These are phyloP conservation scores for Boletus barrowsii DNA, from an alignment of 768 basidiomycete genomes.

Conservation along the genomic window DNA sequence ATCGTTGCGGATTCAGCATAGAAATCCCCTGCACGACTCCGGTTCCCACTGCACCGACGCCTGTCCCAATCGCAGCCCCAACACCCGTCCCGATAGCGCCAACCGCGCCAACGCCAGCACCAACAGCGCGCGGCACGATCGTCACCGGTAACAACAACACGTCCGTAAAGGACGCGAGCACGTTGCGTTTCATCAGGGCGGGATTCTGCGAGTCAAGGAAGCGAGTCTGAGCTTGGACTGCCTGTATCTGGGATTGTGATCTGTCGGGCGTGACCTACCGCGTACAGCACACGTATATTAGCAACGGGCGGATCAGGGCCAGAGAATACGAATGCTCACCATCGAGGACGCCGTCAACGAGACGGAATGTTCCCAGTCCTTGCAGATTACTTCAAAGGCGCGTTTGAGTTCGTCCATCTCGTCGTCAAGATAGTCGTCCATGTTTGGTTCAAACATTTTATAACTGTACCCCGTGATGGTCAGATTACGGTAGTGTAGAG, in stretches of 20 bases:
- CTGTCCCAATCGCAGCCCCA: slow-evolving; percentile 53
- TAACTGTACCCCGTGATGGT: slow-evolving; percentile 51
- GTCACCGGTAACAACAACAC: slow-evolving; percentile 91
- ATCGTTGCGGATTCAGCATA: slow-evolving; percentile 88
- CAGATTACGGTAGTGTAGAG: not conserved
- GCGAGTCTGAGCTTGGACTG: slow-evolving; percentile 37
- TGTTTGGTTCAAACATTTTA: slow-evolving; percentile 92
- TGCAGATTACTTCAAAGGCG: slow-evolving; percentile 70
- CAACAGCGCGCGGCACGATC: slow-evolving; percentile 83
- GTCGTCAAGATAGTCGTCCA: slow-evolving; percentile 97
- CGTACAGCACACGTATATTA: not conserved
- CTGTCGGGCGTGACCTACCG: slow-evolving; percentile 11
- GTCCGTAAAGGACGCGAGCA: slow-evolving; percentile 88
- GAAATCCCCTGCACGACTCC: slow-evolving; percentile 81
- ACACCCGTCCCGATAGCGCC: slow-evolving; percentile 71
- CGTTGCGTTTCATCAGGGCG: slow-evolving; percentile 86
- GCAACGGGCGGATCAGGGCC: not conserved
- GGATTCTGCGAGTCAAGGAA: slow-evolving; percentile 88
- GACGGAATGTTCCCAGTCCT: slow-evolving; percentile 70
- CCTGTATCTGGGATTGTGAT: not conserved
- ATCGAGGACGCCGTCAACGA: slow-evolving; percentile 5
- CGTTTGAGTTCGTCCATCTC: slow-evolving; percentile 82
- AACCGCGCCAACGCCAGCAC: slow-evolving; percentile 66
- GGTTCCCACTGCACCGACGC: slow-evolving; percentile 54
- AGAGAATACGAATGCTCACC: slow-evolving; percentile 34